Evolutionary conservation across 805 yeast genomes (phyloP).

Genomic region (Hanseniaspora valbyensis): DNA sequence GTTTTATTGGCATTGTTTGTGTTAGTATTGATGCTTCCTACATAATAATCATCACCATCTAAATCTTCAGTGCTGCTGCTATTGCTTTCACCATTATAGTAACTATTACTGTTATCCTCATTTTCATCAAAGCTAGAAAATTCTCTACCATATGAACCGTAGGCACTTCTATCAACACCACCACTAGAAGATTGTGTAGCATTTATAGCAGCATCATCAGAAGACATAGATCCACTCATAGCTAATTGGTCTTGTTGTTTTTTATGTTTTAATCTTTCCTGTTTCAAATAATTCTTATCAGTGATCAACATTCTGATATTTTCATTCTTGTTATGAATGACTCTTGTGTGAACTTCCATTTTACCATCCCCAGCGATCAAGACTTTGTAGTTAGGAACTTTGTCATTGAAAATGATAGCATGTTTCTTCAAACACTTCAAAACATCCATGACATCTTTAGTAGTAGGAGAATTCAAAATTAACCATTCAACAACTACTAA

Average conservation of each 20-base stretch:
- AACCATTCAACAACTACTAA: constrained; percentile 29
- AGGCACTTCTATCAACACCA: constrained; percentile 20
- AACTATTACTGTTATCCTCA: constrained; percentile 18
- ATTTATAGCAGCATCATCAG: constrained; percentile 19
- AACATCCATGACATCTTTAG: constrained; percentile 28
- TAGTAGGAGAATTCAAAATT: constrained; percentile 27
- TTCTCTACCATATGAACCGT: constrained; percentile 20
- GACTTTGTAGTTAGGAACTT: constrained; percentile 26
- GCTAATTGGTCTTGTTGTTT: constrained; percentile 27
- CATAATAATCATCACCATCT: constrained; percentile 7
- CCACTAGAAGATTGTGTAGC: constrained; percentile 18
- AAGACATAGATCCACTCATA: constrained; percentile 17
- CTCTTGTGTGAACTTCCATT: constrained; percentile 31
- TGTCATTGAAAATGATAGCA: constrained; percentile 26
- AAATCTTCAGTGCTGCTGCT: background rate
- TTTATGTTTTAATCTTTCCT: constrained; percentile 25
- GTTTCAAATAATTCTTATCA: constrained; percentile 25
- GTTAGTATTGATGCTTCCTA: background rate
- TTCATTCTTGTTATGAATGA: constrained; percentile 30
- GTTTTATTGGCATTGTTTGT: too few relatives aligned
- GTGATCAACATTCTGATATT: constrained; percentile 24
- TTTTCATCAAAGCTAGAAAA: too few relatives aligned
- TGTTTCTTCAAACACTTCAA: constrained; percentile 27
- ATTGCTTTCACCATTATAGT: background rate
- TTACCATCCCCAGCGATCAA: constrained; percentile 30